phyloP scores from a whole-genome alignment of 345 rosid genomes.

The Streptanthus diversifolius region DNA sequence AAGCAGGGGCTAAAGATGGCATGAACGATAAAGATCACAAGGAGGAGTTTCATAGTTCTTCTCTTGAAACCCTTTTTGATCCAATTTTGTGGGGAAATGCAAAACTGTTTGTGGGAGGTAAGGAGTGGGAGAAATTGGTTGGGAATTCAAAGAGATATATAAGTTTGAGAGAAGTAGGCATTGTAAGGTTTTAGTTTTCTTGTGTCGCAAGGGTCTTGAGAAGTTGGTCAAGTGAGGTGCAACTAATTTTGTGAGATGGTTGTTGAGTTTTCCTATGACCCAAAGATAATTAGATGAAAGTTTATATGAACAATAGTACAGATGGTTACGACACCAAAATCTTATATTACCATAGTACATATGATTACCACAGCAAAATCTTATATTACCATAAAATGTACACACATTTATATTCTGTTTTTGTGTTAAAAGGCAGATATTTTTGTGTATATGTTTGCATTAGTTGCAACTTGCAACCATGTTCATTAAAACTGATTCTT shows the following conservation, averaged over 20 bases:
- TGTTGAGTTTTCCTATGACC: conserved; percentile 34
- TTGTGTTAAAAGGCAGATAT: not conserved
- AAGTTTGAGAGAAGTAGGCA: conserved; percentile 7
- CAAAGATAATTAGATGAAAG: not conserved
- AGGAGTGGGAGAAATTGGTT: conserved; percentile 14
- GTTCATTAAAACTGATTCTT: conserved; percentile 2
- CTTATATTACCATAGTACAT: not conserved
- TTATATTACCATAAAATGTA: not conserved
- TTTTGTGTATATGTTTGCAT: not conserved
- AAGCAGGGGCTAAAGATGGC: conserved; percentile 18
- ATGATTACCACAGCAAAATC: not conserved
- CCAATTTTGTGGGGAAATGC: not conserved
- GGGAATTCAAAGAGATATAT: conserved; percentile 27
- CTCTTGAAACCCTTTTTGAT: conserved; percentile 6
- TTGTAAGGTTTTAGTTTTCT: conserved; percentile 23
- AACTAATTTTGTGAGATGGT: conserved; percentile 36
- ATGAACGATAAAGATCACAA: conserved; percentile 30
- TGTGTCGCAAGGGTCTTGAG: conserved; percentile 24
- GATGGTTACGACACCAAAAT: not conserved
- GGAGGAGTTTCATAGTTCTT: conserved; percentile 20
- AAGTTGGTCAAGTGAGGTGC: conserved; percentile 37
- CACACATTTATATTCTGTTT: not conserved
- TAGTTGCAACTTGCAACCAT: conserved; percentile 1
- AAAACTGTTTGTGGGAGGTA: not conserved
- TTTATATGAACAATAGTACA: not conserved